A percentile compares a stretch with the other conserved stretches of the same genome.
Conservation (phyloP, 192 early-diverging fungal genomes). For the Backusella psychrophila region DNA sequence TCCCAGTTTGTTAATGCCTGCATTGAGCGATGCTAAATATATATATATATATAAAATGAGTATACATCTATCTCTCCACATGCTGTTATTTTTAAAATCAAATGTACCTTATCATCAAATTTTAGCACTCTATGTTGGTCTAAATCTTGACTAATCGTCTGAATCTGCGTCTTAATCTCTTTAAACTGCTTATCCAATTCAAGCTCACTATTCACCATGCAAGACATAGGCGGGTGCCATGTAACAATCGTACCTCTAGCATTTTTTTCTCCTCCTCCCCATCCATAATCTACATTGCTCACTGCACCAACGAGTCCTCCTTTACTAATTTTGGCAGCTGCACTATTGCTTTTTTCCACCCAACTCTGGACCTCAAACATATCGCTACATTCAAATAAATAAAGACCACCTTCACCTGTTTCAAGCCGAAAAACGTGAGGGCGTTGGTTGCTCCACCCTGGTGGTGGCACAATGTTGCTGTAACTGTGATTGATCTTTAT, state of each 20-base stretch:
- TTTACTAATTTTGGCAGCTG: not conserved
- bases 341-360: not conserved
- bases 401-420: not conserved
- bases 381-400: not conserved
- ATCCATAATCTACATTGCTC: conserved; percentile 11
- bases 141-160: not conserved
- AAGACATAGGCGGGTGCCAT: not conserved
- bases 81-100: not conserved
- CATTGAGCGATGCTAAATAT: not conserved
- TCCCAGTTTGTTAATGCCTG: conserved; percentile 12
- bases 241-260: not conserved
- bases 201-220: conserved; percentile 10
- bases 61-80: not conserved
- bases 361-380: conserved; percentile 8
- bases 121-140: not conserved
- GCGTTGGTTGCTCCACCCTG: not conserved
- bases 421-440: conserved; percentile 9
- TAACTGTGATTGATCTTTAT: not conserved
- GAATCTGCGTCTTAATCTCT: not conserved
- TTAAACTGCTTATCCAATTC: not conserved
- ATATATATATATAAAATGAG: not conserved
- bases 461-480: not conserved
- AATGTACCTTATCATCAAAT: conserved; percentile 2
- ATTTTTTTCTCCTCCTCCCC: not conserved
- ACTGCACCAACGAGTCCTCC: not conserved